Evolutionary conservation across 108 stramenopile genomes (phyloP).

Genomic region (Nitzschia palea): DNA sequence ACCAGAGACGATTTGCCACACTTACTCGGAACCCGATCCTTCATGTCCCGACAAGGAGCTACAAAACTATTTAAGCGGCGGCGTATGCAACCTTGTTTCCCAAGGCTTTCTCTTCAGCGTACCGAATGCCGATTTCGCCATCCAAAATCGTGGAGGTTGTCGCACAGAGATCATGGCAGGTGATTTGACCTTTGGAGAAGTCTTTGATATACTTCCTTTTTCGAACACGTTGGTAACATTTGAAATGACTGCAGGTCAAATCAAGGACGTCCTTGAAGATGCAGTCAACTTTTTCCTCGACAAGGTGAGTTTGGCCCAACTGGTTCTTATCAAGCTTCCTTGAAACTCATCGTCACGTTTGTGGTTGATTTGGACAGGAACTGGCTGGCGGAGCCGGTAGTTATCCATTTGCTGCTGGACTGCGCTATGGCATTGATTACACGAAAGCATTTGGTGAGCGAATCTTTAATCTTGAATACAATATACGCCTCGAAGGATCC

Average conservation of each 20-base stretch:
- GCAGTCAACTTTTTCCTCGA: constrained; percentile 20
- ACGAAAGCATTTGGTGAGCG: constrained; percentile 14
- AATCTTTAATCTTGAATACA: constrained; percentile 42
- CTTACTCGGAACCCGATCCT: constrained; percentile 17
- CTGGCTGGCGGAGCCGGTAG: constrained; percentile 19
- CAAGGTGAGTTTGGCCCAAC: no score
- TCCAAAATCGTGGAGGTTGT: constrained; percentile 53
- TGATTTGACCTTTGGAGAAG: constrained; percentile 35
- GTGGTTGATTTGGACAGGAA: no score
- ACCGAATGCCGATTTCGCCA: constrained; percentile 44
- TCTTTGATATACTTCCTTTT: constrained; percentile 47
- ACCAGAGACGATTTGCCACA: constrained; percentile 4
- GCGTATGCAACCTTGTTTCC: constrained; percentile 46
- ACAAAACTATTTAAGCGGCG: no score
- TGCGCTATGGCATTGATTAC: constrained; percentile 43
- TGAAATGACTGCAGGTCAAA: constrained; percentile 41
- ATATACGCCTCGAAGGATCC: constrained; percentile 30
- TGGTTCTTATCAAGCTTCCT: constrained; percentile 8
- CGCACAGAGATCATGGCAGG: constrained; percentile 39
- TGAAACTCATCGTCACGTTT: no score
- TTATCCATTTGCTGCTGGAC: constrained; percentile 52
- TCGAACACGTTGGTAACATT: constrained; percentile 49
- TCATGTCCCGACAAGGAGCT: no score
- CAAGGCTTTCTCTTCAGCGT: constrained; percentile 40
- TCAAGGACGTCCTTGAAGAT: constrained; percentile 46